Evolutionary conservation across 2,329 filamentous ascomycete genomes (phyloP).

Genomic region (Penicillium sp.): DNA sequence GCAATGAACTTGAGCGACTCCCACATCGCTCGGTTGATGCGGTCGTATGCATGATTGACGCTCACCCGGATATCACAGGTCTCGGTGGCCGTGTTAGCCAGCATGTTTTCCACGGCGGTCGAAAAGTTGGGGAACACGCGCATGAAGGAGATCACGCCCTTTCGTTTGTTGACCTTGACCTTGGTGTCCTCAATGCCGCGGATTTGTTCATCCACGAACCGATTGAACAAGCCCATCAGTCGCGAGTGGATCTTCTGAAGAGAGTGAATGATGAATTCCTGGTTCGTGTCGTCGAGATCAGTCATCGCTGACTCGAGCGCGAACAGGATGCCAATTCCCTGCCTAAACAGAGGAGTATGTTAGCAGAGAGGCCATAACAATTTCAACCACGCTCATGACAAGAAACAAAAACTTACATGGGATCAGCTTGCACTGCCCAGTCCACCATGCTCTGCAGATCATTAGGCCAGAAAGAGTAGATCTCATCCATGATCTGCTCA

Average conservation of each 20-base stretch:
- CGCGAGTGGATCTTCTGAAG: conserved; percentile 77
- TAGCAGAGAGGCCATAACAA: conserved; percentile 14
- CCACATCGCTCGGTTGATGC: conserved; percentile 93
- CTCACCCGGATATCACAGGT: conserved; percentile 70
- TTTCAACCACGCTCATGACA: neutral
- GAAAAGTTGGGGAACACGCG: conserved; percentile 88
- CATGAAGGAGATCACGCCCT: conserved; percentile 94
- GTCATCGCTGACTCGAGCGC: conserved; percentile 76
- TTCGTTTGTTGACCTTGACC: conserved; percentile 98
- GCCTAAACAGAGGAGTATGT: conserved; percentile 53
- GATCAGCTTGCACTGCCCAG: conserved; percentile 79
- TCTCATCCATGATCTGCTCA: conserved; percentile 82
- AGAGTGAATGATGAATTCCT: conserved; percentile 81
- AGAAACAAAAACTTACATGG: conserved; percentile 63
- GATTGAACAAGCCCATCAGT: conserved; percentile 74
- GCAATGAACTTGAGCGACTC: conserved; percentile 96
- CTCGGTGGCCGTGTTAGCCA: conserved; percentile 58
- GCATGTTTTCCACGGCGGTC: conserved; percentile 80
- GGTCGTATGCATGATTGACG: conserved; percentile 83
- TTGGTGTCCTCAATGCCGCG: conserved; percentile 97
- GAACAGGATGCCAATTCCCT: conserved; percentile 85
- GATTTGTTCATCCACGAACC: conserved; percentile 92
- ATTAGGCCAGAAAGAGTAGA: conserved; percentile 78
- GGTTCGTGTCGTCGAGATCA: conserved; percentile 84
- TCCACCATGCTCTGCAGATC: conserved; percentile 80